Conservation (phyloP, 2,329 filamentous ascomycete genomes). For the Keithomyces neogunnii region DNA sequence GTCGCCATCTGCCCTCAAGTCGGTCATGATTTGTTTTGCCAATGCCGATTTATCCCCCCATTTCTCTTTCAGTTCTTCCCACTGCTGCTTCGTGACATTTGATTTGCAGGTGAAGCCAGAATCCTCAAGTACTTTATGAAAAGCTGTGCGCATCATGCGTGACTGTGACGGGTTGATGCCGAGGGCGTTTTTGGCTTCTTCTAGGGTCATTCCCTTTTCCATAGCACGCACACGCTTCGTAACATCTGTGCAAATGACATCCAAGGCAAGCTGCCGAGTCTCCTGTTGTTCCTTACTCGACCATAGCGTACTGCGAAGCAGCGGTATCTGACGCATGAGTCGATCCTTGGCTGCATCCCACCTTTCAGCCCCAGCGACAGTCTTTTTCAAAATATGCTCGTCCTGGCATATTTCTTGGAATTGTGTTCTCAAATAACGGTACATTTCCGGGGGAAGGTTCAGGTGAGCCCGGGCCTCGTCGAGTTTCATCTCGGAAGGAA, state of each 20-base stretch:
- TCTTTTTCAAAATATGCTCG: slow-evolving; percentile 65
- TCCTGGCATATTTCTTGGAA: slow-evolving; percentile 66
- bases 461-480: slow-evolving; percentile 69
- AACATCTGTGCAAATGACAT: slow-evolving; percentile 73
- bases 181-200: slow-evolving; percentile 60
- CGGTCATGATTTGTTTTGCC: slow-evolving; percentile 44
- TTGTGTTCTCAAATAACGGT: slow-evolving; percentile 54
- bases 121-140: slow-evolving; percentile 56
- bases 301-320: slow-evolving; percentile 56
- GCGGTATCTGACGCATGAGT: slow-evolving; percentile 54
- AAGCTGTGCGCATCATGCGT: slow-evolving; percentile 55
- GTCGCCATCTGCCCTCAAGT: slow-evolving; percentile 33
- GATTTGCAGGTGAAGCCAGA: slow-evolving; percentile 65
- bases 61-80: slow-evolving; percentile 57
- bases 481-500: slow-evolving; percentile 75
- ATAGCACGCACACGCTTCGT: slow-evolving; percentile 67
- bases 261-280: slow-evolving; percentile 59
- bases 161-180: slow-evolving; percentile 34
- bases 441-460: slow-evolving; percentile 52
- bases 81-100: slow-evolving; percentile 63
- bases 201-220: slow-evolving; percentile 59
- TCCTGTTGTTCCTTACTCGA: slow-evolving; percentile 48
- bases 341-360: slow-evolving; percentile 66
- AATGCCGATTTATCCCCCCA: slow-evolving; percentile 56
- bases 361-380: slow-evolving; percentile 59